phyloP scores from a whole-genome alignment of 305 asterid genomes.

The Ajuga reptans region DNA sequence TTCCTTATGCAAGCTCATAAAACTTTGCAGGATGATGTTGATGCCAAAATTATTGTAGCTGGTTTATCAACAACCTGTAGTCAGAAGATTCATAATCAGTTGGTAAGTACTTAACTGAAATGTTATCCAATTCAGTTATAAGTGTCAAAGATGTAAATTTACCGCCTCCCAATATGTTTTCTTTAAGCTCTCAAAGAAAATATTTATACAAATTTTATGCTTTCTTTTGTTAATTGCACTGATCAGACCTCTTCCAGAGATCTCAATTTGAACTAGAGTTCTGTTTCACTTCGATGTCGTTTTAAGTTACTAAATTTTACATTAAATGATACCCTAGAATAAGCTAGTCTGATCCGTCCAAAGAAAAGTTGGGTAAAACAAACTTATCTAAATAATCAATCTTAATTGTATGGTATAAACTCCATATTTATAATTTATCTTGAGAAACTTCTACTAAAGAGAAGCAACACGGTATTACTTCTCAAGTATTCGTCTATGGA shows the following conservation, averaged over 20 bases:
- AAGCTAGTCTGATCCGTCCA: neutral
- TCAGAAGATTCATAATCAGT: conserved; percentile 97
- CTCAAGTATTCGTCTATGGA: neutral
- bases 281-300: neutral
- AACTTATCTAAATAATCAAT: neutral
- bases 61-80: conserved; percentile 93
- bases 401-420: neutral
- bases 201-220: neutral
- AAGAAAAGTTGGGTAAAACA: neutral
- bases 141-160: neutral
- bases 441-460: neutral
- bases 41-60: conserved; percentile 72
- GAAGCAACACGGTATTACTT: neutral
- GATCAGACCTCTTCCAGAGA: neutral
- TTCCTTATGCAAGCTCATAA: neutral
- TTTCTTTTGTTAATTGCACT: neutral
- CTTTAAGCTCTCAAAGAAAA: neutral
- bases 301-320: neutral
- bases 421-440: neutral
- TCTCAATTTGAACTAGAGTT: neutral
- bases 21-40: conserved; percentile 57
- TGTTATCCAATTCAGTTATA: conserved; percentile 5
- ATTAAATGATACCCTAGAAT: neutral
- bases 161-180: neutral
- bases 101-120: conserved; percentile 37